Evolutionary conservation across 2,329 filamentous ascomycete genomes (phyloP), one percentile per base, ranked within the genome.

Genomic region (Talaromyces piceae): DNA sequence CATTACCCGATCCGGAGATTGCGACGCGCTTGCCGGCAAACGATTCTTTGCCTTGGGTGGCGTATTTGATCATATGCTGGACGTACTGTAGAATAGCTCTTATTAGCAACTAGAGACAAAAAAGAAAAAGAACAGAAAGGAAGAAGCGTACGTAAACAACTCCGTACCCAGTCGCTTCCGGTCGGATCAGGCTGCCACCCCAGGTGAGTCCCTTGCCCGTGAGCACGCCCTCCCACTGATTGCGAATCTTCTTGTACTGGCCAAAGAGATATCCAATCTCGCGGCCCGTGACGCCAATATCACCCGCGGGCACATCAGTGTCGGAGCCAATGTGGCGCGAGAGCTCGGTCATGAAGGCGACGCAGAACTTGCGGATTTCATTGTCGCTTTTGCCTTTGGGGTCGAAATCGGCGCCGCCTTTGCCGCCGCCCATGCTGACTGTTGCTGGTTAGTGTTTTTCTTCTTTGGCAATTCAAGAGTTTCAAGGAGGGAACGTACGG

Each of bases 351-450:
- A 97, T 97, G 80, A 97, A 98, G 54, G 90, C 76, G 59, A 87
- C 83, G 78, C 91, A 97, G 82, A 98, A 97, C 69, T 88, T 88
- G 67, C 93, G 88, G 76, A 97, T 97, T 81, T 97, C 93, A 71
- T 83, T 87, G 75, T 98, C 91, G 51, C 86, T 87, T 82, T 96
- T 97, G 77, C 90, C 91, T 83, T 97, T 98, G 72, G 93, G 93
- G 75, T 97, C 90, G 72, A 98, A 97, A 79, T 97, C 93, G 70
- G 91, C 86, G 66, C 93, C 93, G 75, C 93, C 93, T 79, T 97
- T 97, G 67, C 87, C 93, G 76, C 93, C 93, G 59, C 93, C 93
- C 84, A 98, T 96, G 77, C 82, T 88, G 66, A 94, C 83, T 87
- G 55, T n/a, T n/a, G n/a, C n/a, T n/a, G n/a, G n/a, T n/a, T n/a